Base-by-base conservation (phyloP, 805 yeast species). In the Myxozyma mucilagina region DNA sequence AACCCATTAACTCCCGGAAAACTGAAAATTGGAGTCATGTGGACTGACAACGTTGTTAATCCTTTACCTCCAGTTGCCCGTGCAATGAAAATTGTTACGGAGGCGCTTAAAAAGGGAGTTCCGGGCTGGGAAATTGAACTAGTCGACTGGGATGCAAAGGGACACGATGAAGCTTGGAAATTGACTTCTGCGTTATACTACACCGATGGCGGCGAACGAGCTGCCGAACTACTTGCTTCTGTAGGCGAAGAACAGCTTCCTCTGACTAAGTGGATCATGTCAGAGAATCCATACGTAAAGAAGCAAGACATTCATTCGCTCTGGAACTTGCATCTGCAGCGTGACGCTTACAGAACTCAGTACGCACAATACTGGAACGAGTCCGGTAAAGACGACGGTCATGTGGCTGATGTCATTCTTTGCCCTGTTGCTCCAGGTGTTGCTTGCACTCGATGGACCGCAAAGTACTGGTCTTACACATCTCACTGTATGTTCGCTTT, bases 381-480 rank as follows among this genome's bases (percentile, higher is more conserved):
- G 29, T 51, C 63, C 7, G 64, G 65, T 18, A 53, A 61, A 14
- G 54, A 53, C 32, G 63, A 63, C 29, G 68, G 63, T 11, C 64
- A 64, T 29, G 57, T 59, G 2, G 63, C 87, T 51, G 92, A 88
- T 69, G 82, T 85, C 69, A 79, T 88, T 61, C 73, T 88, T 48
- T 81, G 87, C 54, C 92, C 93, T 62, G 81, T 85, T 6, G 84
- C 85, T 73, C 82, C 81, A 58, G 86, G 87, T 64, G 85, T 84
- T 53, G 90, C 94, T n/a, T 89, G 90, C 47, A 80, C 79, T 56
- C 83, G 87, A 24, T 82, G 81, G 51, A 78, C 80, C 54, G 80
- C 87, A 6, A 82, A 81, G 72, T 87, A 87, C 74, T 89, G 94
- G 92, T 87, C 92, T 3, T 89, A 89, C 77, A 87, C 93, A 5